phyloP scores from a whole-genome alignment of 129 eudicot species.

The Chrysanthemum makinoi region DNA sequence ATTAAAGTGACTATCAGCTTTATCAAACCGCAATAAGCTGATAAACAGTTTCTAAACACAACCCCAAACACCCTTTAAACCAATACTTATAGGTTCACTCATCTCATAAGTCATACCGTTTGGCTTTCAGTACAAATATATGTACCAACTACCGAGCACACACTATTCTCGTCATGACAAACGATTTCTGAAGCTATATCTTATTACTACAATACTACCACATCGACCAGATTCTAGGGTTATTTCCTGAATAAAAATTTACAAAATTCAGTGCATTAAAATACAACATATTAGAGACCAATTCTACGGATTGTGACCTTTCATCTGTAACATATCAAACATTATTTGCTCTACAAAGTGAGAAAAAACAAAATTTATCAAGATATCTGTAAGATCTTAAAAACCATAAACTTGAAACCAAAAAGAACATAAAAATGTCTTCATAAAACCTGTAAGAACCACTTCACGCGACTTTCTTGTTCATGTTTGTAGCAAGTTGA shows the following conservation, averaged over 20 bases:
- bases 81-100: too few species aligned
- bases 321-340: background rate
- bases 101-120: background rate
- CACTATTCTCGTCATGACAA: background rate
- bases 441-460: background rate
- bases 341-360: background rate
- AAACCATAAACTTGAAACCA: background rate
- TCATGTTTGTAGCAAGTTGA: constrained; percentile 58
- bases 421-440: background rate
- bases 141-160: background rate
- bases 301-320: background rate
- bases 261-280: background rate
- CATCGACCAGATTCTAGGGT: too few species aligned
- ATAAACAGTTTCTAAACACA: too few species aligned
- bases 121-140: background rate
- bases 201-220: too few species aligned
- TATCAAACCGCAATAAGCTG: too few species aligned
- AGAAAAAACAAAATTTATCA: background rate
- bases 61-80: too few species aligned
- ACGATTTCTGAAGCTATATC: background rate
- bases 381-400: background rate
- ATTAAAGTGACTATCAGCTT: too few species aligned
- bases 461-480: constrained; percentile 51
- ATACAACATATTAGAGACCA: background rate
- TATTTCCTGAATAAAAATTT: background rate